phyloP scores from a whole-genome alignment of 495 filamentous ascomycete species.

The Penicillium odoratum region DNA sequence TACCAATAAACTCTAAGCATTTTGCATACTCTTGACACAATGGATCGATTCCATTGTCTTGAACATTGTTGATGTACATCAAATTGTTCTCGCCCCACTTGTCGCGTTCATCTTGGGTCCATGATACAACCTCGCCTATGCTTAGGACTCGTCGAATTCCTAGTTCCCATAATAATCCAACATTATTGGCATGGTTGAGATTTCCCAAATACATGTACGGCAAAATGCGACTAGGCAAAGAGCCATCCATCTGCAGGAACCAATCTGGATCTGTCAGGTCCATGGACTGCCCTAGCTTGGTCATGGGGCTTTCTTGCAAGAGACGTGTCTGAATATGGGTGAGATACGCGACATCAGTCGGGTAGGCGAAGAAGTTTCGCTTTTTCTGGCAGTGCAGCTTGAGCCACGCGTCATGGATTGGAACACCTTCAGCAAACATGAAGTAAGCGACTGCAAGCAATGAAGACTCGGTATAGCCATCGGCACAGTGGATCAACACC shows the following conservation, averaged over 20 bases:
- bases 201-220: conserved; percentile 98
- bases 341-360: conserved; percentile 80
- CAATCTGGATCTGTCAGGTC: conserved; percentile 65
- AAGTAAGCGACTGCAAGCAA: conserved; percentile 84
- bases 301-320: conserved; percentile 52
- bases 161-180: conserved; percentile 71
- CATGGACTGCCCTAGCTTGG: conserved; percentile 24
- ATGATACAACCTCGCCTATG: conserved; percentile 87
- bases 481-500: conserved; percentile 87
- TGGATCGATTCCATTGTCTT: conserved; percentile 95
- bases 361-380: conserved; percentile 95
- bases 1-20: conserved; percentile 91
- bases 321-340: conserved; percentile 72
- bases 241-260: conserved; percentile 84
- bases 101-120: conserved; percentile 66
- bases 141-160: conserved; percentile 88
- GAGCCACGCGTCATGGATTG: conserved; percentile 83
- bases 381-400: conserved; percentile 74
- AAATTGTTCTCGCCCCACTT: conserved; percentile 73
- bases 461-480: conserved; percentile 95
- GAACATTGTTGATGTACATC: conserved; percentile 77
- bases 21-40: conserved; percentile 83
- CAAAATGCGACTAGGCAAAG: conserved; percentile 81
- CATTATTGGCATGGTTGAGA: conserved; percentile 89
- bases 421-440: conserved; percentile 81